Evolutionary conservation across 2,329 filamentous ascomycete species (phyloP).

Genomic region (Cladorrhinum sp.): DNA sequence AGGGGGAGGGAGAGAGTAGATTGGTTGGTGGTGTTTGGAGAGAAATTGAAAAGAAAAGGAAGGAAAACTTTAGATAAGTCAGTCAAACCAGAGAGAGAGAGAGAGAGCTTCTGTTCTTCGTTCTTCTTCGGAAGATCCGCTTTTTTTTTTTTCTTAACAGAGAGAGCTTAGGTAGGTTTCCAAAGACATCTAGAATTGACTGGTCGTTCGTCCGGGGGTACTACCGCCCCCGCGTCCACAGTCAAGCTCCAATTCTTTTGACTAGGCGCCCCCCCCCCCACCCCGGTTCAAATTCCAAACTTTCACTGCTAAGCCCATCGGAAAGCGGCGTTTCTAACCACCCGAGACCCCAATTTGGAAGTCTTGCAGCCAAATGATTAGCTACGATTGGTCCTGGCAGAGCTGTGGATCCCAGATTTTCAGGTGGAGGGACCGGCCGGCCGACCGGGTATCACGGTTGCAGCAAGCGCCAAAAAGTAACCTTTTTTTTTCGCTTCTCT

Average conservation of each 20-base stretch:
- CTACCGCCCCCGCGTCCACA: background rate
- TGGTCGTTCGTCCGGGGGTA: slow-evolving; percentile 6
- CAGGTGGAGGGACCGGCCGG: background rate
- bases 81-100: too few species aligned
- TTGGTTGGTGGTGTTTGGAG: too few species aligned
- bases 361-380: background rate
- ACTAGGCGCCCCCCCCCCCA: background rate
- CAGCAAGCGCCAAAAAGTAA: background rate
- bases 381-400: background rate
- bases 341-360: background rate
- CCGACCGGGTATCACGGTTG: background rate
- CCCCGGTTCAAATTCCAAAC: too few species aligned
- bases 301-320: too few species aligned
- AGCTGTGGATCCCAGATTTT: background rate
- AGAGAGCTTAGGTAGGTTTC: slow-evolving; percentile 29
- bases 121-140: too few species aligned
- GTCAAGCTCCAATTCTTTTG: background rate
- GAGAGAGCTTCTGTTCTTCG: too few species aligned
- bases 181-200: slow-evolving; percentile 35
- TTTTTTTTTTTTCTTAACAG: too few species aligned
- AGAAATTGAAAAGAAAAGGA: too few species aligned
- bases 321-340: background rate
- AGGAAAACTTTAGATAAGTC: too few species aligned
- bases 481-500: background rate
- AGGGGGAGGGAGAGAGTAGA: too few species aligned